phyloP scores from a whole-genome alignment of 306 rosid species.

The Prunus mume region DNA sequence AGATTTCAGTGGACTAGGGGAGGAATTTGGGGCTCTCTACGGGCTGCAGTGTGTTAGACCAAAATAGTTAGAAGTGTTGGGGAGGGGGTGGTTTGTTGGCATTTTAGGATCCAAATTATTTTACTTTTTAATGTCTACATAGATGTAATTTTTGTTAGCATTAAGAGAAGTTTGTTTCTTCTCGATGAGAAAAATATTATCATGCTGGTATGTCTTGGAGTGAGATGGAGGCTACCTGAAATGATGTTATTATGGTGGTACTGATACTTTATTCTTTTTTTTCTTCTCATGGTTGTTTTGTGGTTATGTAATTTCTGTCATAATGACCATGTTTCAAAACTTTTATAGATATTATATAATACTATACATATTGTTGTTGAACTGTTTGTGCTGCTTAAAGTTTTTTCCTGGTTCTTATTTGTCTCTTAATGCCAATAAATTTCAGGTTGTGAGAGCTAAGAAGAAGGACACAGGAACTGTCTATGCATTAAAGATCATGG shows the following conservation, averaged over 20 bases:
- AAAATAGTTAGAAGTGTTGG: background rate
- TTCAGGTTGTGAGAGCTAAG: conserved; percentile 97
- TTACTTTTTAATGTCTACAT: background rate
- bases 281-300: background rate
- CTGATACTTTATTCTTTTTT: background rate
- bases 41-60: background rate
- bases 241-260: background rate
- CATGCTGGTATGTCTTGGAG: background rate
- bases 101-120: background rate
- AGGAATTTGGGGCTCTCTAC: background rate
- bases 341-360: background rate
- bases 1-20: background rate
- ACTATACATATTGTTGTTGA: background rate
- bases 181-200: background rate
- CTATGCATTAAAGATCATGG: conserved; percentile 98
- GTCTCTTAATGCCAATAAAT: background rate
- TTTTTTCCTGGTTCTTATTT: conserved; percentile 18
- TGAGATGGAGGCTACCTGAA: background rate
- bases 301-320: conserved; percentile 1
- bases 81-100: background rate
- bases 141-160: background rate
- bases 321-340: conserved; percentile 6
- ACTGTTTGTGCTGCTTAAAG: conserved; percentile 10
- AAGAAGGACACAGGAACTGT: conserved; percentile 85
- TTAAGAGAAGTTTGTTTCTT: background rate